These are phyloP conservation scores for Yueomyces sinensis DNA, from an alignment of 805 yeast species.

Conservation along the genomic window DNA sequence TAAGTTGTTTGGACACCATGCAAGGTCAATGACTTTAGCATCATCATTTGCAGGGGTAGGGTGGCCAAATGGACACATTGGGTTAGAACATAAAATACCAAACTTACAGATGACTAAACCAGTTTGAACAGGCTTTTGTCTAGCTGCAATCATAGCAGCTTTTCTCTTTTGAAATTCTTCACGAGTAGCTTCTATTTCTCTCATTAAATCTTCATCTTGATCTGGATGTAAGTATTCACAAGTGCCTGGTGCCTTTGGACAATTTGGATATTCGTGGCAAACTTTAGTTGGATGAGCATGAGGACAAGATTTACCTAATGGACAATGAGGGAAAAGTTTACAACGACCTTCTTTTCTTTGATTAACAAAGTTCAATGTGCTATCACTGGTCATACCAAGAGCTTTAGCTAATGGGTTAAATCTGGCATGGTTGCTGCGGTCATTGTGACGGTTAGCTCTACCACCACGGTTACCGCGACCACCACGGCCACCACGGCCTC, in stretches of 20 bases:
- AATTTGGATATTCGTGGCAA: conserved; percentile 65
- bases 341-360: conserved; percentile 53
- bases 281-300: conserved; percentile 70
- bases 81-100: conserved; percentile 63
- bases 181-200: conserved; percentile 51
- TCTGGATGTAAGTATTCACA: conserved; percentile 77
- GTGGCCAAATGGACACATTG: conserved; percentile 77
- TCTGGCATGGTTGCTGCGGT: conserved; percentile 5
- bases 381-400: conserved; percentile 21
- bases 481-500: conserved; percentile 12
- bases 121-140: conserved; percentile 26
- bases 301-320: conserved; percentile 47
- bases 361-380: conserved; percentile 26
- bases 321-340: conserved; percentile 58
- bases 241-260: conserved; percentile 69
- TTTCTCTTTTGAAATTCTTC: conserved; percentile 35
- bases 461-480: conserved; percentile 12
- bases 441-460: not conserved
- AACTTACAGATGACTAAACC: conserved; percentile 62
- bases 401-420: conserved; percentile 29
- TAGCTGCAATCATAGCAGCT: conserved; percentile 24
- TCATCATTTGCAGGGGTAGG: conserved; percentile 77
- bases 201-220: conserved; percentile 64
- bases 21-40: conserved; percentile 51
- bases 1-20: conserved; percentile 69